phyloP scores from a whole-genome alignment of 1,284 basidiomycete species.

The Microbotryomycetes sp. region DNA sequence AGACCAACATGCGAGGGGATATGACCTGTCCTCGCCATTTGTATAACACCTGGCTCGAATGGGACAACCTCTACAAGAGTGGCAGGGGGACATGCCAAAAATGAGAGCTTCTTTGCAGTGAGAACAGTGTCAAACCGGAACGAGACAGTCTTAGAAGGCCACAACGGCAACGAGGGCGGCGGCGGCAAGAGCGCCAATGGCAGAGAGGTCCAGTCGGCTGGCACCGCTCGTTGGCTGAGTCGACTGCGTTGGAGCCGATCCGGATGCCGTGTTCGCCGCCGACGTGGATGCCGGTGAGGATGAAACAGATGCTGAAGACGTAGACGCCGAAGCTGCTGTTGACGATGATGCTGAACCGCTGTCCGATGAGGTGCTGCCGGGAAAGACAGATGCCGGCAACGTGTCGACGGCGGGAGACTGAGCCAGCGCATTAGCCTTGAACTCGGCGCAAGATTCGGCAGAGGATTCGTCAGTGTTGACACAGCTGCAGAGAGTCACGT shows the following conservation, averaged over 20 bases:
- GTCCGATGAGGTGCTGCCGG: not conserved
- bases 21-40: too few species aligned
- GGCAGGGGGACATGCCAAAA: too few species aligned
- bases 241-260: not conserved
- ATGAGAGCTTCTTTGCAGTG: too few species aligned
- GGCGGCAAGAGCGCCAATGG: too few species aligned
- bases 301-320: not conserved
- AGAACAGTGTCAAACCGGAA: too few species aligned
- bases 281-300: not conserved
- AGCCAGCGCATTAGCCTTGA: not conserved
- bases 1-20: too few species aligned
- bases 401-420: not conserved
- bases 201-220: too few species aligned
- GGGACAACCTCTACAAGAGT: too few species aligned
- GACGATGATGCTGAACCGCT: not conserved
- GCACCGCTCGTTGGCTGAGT: not conserved
- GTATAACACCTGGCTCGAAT: too few species aligned
- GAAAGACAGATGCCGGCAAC: not conserved
- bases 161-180: too few species aligned
- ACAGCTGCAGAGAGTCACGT: not conserved
- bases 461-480: not conserved
- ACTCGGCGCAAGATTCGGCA: not conserved
- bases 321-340: not conserved
- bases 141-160: too few species aligned
- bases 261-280: not conserved